Evolutionary conservation across 2,329 filamentous ascomycete genomes (phyloP).

Genomic region (Capronia americana): DNA sequence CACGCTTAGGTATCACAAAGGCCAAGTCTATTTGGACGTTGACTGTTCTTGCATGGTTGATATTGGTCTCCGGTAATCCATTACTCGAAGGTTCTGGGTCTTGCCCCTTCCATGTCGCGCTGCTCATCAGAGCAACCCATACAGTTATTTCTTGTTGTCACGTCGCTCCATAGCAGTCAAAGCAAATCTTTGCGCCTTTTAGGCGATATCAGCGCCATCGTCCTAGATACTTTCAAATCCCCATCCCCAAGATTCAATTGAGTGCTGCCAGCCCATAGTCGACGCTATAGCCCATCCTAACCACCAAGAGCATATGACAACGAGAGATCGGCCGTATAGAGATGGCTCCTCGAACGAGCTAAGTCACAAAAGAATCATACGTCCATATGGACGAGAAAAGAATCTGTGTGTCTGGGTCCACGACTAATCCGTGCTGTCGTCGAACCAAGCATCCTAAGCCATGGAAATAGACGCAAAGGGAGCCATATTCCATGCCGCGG

Average conservation of each 20-base stretch:
- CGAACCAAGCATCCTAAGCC: neutral
- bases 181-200: neutral
- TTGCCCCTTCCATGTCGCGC: neutral
- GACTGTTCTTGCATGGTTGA: neutral
- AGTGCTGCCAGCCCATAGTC: neutral
- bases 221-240: neutral
- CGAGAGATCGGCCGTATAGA: neutral
- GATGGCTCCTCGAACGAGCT: neutral
- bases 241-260: neutral
- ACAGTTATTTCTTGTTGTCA: neutral
- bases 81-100: neutral
- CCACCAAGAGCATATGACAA: neutral
- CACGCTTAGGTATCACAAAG: neutral
- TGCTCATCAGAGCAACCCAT: neutral
- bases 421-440: neutral
- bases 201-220: neutral
- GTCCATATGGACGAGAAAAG: neutral
- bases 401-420: neutral
- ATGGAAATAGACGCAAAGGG: conserved; percentile 1
- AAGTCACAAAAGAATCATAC: neutral
- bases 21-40: neutral
- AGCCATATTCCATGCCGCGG: neutral
- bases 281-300: neutral
- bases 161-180: neutral
- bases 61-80: neutral